Base-by-base conservation (phyloP, 2,329 filamentous ascomycete genomes). In the Neopestalotiopsis sp. region DNA sequence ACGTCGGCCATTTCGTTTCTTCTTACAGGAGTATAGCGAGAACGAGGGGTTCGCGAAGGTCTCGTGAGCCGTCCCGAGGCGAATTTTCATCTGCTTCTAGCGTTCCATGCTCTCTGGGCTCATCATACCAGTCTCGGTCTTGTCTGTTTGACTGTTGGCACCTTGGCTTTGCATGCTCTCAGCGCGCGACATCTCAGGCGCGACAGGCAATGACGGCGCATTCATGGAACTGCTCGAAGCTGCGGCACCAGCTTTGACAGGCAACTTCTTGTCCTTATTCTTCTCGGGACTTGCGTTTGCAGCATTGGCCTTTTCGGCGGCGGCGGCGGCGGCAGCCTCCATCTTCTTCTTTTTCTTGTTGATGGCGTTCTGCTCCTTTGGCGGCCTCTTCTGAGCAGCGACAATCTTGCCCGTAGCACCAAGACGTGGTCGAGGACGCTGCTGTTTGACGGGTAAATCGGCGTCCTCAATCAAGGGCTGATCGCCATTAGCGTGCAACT, bases 381-480 rank as follows among this genome's bases (percentile, higher is more conserved):
- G 88, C 40, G 94, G 93, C 7, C 93, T 86, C 83, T 97, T 97
- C 74, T 94, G 90, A 40, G 94, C 93, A 66, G 91, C 92, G 12
- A 92, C 92, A 73, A 97, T 97, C 85, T 97, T 97, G 76, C 94
- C 94, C 24, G 91, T 95, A 24, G 89, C 88, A 42, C 88, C 87
- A 30, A 89, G 85, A 40, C 88, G 84, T n/a, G 89, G 88, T n/a
- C 88, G 85, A 30, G 83, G 94, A 82, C 83, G 92, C 84, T 94
- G 88, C 82, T 99, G 96, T 82, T 99, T 99, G 67, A 91, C 89
- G 17, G 97, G 96, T 30, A 99, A 84, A 74, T 99, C 95, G 77
- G 98, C 94, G 81, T 99, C 96, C 83, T 99, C 96, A 66, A 97
- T 85, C 72, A 99, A 86, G 58, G 94, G 90, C 78, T 94, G 89